Evolutionary conservation across 768 basidiomycete genomes (phyloP).

Genomic region (Lentinula sp.): DNA sequence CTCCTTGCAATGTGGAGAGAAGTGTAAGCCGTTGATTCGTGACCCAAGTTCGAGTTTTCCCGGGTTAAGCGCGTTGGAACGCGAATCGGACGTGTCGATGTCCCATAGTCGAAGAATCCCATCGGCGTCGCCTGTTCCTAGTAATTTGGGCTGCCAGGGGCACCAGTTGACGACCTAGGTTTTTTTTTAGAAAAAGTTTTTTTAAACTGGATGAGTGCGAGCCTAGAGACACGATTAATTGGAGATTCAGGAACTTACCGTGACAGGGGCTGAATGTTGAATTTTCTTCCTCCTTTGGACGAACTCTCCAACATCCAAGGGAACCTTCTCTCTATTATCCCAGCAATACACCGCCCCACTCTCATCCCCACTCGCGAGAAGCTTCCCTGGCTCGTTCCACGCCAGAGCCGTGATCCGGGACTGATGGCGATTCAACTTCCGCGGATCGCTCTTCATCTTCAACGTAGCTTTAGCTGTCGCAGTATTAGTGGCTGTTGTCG

Average conservation of each 20-base stretch:
- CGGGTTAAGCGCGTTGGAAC: constrained; percentile 37
- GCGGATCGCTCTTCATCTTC: constrained; percentile 51
- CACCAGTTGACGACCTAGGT: constrained; percentile 79
- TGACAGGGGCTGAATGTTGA: constrained; percentile 57
- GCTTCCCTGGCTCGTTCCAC: constrained; percentile 62
- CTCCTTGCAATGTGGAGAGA: constrained; percentile 79
- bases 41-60: constrained; percentile 44
- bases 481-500: constrained; percentile 19
- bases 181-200: not conserved
- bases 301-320: constrained; percentile 51
- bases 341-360: constrained; percentile 73
- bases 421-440: constrained; percentile 63
- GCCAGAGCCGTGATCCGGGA: constrained; percentile 56
- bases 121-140: constrained; percentile 67
- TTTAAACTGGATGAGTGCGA: not conserved
- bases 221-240: not conserved
- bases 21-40: constrained; percentile 65
- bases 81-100: constrained; percentile 19
- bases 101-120: constrained; percentile 49
- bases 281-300: constrained; percentile 60
- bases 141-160: constrained; percentile 74
- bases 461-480: constrained; percentile 12
- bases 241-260: constrained; percentile 25
- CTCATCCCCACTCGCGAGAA: constrained; percentile 74
- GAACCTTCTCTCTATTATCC: constrained; percentile 52